Evolutionary conservation across 2,329 filamentous ascomycete genomes (phyloP), one percentile per base, ranked within the genome.

Genomic region (Pseudodiploospora longispora): DNA sequence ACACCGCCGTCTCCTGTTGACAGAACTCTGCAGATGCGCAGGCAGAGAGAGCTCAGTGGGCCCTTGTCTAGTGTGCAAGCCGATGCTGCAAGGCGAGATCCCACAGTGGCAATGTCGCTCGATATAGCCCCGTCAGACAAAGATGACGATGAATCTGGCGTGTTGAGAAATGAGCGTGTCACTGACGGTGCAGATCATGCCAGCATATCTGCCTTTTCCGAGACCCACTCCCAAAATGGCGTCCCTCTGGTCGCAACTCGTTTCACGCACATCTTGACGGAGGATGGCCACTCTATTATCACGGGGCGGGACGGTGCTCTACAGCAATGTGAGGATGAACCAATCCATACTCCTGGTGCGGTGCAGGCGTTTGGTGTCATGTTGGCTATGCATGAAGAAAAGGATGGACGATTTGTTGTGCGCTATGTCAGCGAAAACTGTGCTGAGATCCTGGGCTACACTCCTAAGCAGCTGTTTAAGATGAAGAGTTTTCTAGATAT

Each of bases 281-380:
- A 85, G 2, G 84, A 81, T 10, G 88, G 88, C 0, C 87, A 95
- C 64, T 80, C 84, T 28, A 77, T 95, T 30, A 86, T 95, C 43
- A 93, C 87, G 1, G 88, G 88, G 5, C 75, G 84, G 44, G 81
- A 87, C 42, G 83, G 80, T 2, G 78, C 74, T 1, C 66, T 93
- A 37, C 85, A 94, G 58, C 76, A 80, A 42, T 95, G 89, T 57
- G 89, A 95, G 61, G 89, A 95, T 56, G 89, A 95, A 56, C 88
- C 89, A 0, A 95, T 95, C 28, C 87, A 91, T 52, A 83, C 88
- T 1, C 89, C 89, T 1, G 88, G 88, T 31, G 85, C 86, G 1
- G 67, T 90, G 1, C 89, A 95, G 59, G 74, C 78, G 1, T 95
- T 95, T 53, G 89, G 89, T 1, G 71, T 86, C 4, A 68, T 95